phyloP scores from a whole-genome alignment of 768 basidiomycete genomes.

The Kwoniella heveanensis region DNA sequence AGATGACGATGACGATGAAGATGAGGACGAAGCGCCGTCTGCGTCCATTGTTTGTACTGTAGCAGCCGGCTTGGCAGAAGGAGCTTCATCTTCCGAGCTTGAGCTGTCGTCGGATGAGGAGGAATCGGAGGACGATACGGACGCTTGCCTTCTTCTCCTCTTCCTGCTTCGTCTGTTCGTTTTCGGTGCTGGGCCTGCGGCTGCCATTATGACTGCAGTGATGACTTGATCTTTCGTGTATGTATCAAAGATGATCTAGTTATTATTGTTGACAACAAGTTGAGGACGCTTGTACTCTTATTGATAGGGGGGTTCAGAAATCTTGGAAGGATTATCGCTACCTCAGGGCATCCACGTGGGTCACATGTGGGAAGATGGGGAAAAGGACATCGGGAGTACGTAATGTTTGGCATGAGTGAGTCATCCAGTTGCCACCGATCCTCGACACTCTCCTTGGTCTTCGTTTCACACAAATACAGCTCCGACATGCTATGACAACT shows the following conservation, averaged over 20 bases:
- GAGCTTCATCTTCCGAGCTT: slow-evolving; percentile 20
- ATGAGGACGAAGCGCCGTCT: slow-evolving; percentile 29
- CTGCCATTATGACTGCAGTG: slow-evolving; percentile 11
- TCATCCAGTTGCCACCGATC: slow-evolving; percentile 1
- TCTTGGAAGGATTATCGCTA: not conserved
- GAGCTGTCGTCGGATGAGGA: slow-evolving; percentile 23
- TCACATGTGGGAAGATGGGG: no score
- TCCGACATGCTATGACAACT: no score
- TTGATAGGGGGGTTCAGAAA: slow-evolving; percentile 7
- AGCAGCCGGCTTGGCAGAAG: not conserved
- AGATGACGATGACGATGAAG: slow-evolving; percentile 18
- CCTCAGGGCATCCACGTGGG: not conserved
- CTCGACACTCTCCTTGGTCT: not conserved
- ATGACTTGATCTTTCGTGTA: no score
- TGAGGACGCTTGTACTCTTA: not conserved
- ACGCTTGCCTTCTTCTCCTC: slow-evolving; percentile 34
- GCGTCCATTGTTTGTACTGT: slow-evolving; percentile 10
- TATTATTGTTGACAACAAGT: no score
- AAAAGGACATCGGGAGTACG: no score
- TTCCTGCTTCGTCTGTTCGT: slow-evolving; percentile 20
- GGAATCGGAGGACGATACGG: slow-evolving; percentile 28
- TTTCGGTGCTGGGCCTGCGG: slow-evolving; percentile 18
- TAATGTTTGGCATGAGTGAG: not conserved
- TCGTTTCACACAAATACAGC: no score
- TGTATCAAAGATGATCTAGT: no score